Conservation (phyloP, 345 rosid species). For the Psidium guajava region DNA sequence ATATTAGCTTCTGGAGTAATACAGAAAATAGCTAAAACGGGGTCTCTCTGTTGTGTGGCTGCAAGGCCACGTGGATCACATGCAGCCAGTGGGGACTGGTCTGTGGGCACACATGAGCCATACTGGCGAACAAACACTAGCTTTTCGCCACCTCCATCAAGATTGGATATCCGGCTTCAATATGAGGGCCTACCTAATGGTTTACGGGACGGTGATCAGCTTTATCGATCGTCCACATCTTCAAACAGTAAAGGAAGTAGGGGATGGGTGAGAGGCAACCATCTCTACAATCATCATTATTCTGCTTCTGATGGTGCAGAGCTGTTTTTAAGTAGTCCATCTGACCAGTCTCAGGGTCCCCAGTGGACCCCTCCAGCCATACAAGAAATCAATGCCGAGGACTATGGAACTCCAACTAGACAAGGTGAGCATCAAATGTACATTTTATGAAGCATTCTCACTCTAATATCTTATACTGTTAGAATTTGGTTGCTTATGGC, state of each 20-base stretch:
- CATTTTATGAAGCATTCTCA: background rate
- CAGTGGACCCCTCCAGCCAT: conserved; percentile 49
- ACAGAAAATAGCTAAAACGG: conserved; percentile 54
- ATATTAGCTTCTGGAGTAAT: background rate
- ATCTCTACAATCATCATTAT: conserved; percentile 13
- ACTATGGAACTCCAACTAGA: conserved; percentile 23
- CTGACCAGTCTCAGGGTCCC: conserved; percentile 35
- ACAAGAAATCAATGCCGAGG: conserved; percentile 30
- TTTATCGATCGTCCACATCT: conserved; percentile 48
- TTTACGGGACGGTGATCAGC: conserved; percentile 14
- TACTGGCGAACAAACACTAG: conserved; percentile 53
- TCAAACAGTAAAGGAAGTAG: conserved; percentile 43
- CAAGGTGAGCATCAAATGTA: conserved; percentile 14
- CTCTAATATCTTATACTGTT: background rate
- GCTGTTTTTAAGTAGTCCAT: conserved; percentile 23
- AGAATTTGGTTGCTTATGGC: background rate
- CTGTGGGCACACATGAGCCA: conserved; percentile 43
- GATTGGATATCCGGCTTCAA: conserved; percentile 40
- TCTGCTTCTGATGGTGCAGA: conserved; percentile 27
- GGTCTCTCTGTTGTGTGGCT: conserved; percentile 70
- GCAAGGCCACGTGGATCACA: conserved; percentile 68
- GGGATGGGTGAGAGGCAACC: conserved; percentile 23
- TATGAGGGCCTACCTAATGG: conserved; percentile 28
- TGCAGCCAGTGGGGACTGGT: conserved; percentile 35
- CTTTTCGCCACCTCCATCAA: conserved; percentile 45